Conservation (phyloP, 176 grass and related monocot genomes). For the Thalia dealbata region DNA sequence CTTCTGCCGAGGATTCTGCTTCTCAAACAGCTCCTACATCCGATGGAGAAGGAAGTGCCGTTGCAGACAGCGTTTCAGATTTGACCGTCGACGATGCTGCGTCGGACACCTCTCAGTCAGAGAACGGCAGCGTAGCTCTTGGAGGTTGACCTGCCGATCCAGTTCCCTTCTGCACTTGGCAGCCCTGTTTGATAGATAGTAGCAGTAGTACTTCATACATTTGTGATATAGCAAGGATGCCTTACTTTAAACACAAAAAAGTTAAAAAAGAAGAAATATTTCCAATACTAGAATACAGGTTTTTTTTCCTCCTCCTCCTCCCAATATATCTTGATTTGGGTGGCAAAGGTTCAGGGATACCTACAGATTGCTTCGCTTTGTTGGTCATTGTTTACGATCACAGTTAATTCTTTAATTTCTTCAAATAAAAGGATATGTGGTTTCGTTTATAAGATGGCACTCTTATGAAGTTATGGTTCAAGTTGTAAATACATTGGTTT, state of each 20-base stretch:
- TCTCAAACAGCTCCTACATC: not conserved
- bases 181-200: not conserved
- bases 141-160: constrained; percentile 11
- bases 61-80: constrained; percentile 39
- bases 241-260: not conserved
- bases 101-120: constrained; percentile 29
- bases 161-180: not conserved
- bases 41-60: constrained; percentile 45
- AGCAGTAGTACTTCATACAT: not conserved
- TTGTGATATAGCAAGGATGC: not conserved
- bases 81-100: constrained; percentile 45
- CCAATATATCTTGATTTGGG: not conserved
- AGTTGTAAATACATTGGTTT: too few relatives aligned
- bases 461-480: too few relatives aligned
- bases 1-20: not conserved
- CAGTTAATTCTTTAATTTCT: not conserved
- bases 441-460: too few relatives aligned
- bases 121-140: constrained; percentile 35
- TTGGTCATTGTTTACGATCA: not conserved
- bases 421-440: not conserved
- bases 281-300: not conserved
- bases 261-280: not conserved
- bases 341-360: not conserved
- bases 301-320: not conserved
- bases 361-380: not conserved